A percentile compares a stretch with the other conserved stretches of the same genome.
phyloP scores from a whole-genome alignment of 805 yeast species.

The Nakazawaea ishiwadae region DNA sequence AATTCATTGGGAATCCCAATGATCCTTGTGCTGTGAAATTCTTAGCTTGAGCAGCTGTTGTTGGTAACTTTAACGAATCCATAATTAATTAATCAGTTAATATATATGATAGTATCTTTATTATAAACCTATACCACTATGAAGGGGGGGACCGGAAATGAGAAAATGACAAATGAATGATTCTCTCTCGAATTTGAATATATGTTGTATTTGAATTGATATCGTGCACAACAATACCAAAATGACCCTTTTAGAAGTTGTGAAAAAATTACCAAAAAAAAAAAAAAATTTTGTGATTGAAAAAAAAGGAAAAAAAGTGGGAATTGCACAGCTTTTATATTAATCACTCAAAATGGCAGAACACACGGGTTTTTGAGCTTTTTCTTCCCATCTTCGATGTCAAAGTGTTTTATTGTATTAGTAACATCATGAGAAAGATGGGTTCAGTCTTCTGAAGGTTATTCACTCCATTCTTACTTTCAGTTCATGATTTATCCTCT shows the following conservation, averaged over 20 bases:
- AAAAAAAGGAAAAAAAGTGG: constrained; percentile 7
- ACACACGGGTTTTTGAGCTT: no score
- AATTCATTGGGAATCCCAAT: constrained; percentile 55
- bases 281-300: no score
- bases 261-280: no score
- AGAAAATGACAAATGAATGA: constrained; percentile 7
- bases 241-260: neutral
- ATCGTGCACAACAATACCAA: neutral
- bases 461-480: no score
- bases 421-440: no score
- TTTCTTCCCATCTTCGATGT: no score
- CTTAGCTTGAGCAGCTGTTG: constrained; percentile 73
- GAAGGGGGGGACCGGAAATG: neutral
- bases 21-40: constrained; percentile 67
- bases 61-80: constrained; percentile 74
- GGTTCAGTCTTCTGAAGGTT: no score
- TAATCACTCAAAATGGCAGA: constrained; percentile 1
- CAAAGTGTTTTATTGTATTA: no score
- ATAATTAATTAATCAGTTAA: constrained; percentile 24
- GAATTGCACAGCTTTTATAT: constrained; percentile 1
- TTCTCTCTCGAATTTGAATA: constrained; percentile 1
- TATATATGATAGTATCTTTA: no score
- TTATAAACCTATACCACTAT: no score
- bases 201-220: neutral
- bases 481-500: no score